Conservation (phyloP, 352 stramenopile species). For the Phytophthora hibernalis region DNA sequence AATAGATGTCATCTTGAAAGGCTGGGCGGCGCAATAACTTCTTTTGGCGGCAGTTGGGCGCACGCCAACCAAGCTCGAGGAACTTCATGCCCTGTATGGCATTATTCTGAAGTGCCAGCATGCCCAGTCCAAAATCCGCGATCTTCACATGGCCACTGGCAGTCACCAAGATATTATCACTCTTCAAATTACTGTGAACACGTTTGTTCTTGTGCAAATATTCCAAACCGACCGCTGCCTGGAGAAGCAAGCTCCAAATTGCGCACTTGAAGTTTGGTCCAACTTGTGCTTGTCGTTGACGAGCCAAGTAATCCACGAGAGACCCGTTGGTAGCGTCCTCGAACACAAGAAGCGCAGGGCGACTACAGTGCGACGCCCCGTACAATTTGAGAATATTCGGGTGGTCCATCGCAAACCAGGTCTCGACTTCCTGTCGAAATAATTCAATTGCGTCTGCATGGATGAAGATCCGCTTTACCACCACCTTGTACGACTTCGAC, state of each 20-base stretch:
- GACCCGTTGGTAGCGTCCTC: conserved; percentile 30
- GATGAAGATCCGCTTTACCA: conserved; percentile 26
- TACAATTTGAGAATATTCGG: conserved; percentile 38
- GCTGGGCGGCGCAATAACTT: conserved; percentile 18
- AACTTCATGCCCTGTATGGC: conserved; percentile 20
- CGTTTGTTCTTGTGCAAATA: conserved; percentile 60
- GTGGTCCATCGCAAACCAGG: conserved; percentile 34
- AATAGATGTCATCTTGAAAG: conserved; percentile 40
- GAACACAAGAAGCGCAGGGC: conserved; percentile 24
- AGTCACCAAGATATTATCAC: conserved; percentile 68
- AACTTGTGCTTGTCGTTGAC: not conserved
- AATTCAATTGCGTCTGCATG: conserved; percentile 32
- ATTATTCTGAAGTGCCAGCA: conserved; percentile 35
- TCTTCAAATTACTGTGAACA: conserved; percentile 67
- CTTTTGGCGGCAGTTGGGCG: conserved; percentile 27
- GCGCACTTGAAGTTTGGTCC: not conserved
- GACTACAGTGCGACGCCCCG: conserved; percentile 38
- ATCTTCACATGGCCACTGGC: conserved; percentile 67
- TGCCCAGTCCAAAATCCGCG: conserved; percentile 66
- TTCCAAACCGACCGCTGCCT: conserved; percentile 54
- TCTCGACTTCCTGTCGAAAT: conserved; percentile 40
- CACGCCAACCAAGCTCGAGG: conserved; percentile 34
- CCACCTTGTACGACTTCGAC: conserved; percentile 4
- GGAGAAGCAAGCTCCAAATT: conserved; percentile 36
- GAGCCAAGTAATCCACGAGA: conserved; percentile 24